phyloP scores from a whole-genome alignment of 495 filamentous ascomycete genomes.

The Monascus purpureus region DNA sequence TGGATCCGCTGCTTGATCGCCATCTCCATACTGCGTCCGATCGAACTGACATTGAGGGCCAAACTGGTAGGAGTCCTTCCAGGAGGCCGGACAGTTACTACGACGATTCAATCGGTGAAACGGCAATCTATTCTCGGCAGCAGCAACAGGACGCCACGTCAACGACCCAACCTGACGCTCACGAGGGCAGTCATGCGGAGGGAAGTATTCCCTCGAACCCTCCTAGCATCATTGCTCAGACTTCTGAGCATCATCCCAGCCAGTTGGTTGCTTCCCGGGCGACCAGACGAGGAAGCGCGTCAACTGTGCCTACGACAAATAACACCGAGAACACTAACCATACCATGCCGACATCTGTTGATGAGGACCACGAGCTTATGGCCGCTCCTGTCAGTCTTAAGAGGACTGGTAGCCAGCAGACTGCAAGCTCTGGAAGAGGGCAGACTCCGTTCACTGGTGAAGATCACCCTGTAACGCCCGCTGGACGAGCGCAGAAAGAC shows the following conservation, averaged over 20 bases:
- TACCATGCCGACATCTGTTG: slow-evolving; percentile 23
- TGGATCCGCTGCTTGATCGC: slow-evolving; percentile 37
- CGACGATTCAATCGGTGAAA: slow-evolving; percentile 28
- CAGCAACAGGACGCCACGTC: no score
- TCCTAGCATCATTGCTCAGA: slow-evolving; percentile 10
- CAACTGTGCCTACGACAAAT: slow-evolving; percentile 27
- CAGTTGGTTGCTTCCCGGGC: slow-evolving; percentile 12
- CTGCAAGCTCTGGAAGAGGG: background rate
- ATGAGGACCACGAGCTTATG: slow-evolving; percentile 10
- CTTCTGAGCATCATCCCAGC: slow-evolving; percentile 14
- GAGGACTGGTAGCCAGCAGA: slow-evolving; percentile 1
- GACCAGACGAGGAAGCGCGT: slow-evolving; percentile 22
- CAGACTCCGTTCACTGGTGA: background rate
- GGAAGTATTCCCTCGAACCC: slow-evolving; percentile 1
- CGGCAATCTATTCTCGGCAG: slow-evolving; percentile 13
- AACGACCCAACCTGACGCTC: no score
- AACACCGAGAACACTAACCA: slow-evolving; percentile 22
- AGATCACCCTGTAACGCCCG: background rate
- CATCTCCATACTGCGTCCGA: slow-evolving; percentile 6
- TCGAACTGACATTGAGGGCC: slow-evolving; percentile 5
- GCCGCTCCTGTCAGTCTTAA: slow-evolving; percentile 1
- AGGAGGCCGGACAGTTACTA: slow-evolving; percentile 25
- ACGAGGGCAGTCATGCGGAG: slow-evolving; percentile 1
- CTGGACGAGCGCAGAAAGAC: background rate
- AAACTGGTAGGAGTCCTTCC: background rate